Percentiles rank a stretch among this genome's conserved stretches.
Evolutionary conservation across 2,329 filamentous ascomycete species (phyloP).

Genomic region (Ascochyta clinopodiicola): DNA sequence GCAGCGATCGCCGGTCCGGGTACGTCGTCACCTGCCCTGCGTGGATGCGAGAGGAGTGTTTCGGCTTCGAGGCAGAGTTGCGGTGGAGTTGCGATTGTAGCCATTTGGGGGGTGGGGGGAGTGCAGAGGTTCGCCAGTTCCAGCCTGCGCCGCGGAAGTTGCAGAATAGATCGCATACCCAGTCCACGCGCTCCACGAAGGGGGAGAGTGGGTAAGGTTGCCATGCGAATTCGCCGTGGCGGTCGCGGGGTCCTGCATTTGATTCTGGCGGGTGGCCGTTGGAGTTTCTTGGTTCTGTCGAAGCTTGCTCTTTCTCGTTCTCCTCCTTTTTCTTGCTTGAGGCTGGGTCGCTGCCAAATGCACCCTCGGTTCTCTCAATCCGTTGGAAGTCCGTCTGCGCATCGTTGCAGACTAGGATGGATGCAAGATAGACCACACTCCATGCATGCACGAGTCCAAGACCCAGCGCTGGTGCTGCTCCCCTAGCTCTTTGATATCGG

Average conservation of each 20-base stretch:
- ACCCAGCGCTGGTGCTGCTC: conserved; percentile 60
- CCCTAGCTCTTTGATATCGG: conserved; percentile 54
- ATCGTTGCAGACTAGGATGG: conserved; percentile 63
- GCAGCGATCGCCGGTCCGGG: conserved; percentile 40
- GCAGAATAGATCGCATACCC: conserved; percentile 63
- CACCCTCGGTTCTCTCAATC: conserved; percentile 55
- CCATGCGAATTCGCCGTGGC: conserved; percentile 56
- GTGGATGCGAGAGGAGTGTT: conserved; percentile 29
- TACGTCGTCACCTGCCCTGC: conserved; percentile 49
- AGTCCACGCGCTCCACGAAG: conserved; percentile 62
- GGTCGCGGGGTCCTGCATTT: conserved; percentile 34
- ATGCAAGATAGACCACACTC: conserved; percentile 60
- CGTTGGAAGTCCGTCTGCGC: conserved; percentile 62
- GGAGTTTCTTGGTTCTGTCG: not conserved
- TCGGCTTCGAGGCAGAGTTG: conserved; percentile 33
- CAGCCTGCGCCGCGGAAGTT: conserved; percentile 67
- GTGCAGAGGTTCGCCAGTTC: conserved; percentile 62
- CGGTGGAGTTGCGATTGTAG: conserved; percentile 48
- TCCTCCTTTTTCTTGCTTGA: not conserved
- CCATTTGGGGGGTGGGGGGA: conserved; percentile 53
- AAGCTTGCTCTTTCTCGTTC: not conserved
- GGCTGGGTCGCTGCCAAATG: conserved; percentile 19
- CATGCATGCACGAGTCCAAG: conserved; percentile 62
- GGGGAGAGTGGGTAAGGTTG: conserved; percentile 58
- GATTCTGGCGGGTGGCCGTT: conserved; percentile 1